Percentiles rank a stretch among this genome's conserved stretches.
Conservation (phyloP, 169 alveolate species). For the Cryptosporidium xiaoi region DNA sequence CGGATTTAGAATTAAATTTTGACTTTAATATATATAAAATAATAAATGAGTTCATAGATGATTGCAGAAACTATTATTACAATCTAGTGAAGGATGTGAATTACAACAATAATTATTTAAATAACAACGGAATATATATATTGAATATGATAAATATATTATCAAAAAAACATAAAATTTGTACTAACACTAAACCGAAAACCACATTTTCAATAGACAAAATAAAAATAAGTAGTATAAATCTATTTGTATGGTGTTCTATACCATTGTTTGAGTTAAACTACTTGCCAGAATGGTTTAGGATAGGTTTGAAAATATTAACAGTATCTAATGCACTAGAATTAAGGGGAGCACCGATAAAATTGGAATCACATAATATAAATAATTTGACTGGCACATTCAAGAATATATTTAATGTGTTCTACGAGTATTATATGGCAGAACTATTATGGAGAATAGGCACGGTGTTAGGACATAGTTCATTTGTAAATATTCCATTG, state of each 20-base stretch:
- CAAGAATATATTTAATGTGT: conserved; percentile 34
- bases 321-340: conserved; percentile 71
- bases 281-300: conserved; percentile 69
- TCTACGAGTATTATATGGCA: conserved; percentile 73
- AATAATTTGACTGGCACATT: conserved; percentile 61
- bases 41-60: conserved; percentile 40
- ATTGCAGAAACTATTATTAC: conserved; percentile 9
- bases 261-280: conserved; percentile 42
- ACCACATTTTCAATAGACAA: conserved; percentile 60
- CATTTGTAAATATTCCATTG: conserved; percentile 88
- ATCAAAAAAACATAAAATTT: conserved; percentile 11
- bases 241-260: conserved; percentile 70
- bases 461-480: conserved; percentile 88
- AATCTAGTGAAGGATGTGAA: too few species aligned
- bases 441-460: conserved; percentile 82
- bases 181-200: conserved; percentile 2
- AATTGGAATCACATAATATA: conserved; percentile 53
- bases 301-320: conserved; percentile 64
- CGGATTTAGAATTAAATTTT: conserved; percentile 63
- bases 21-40: conserved; percentile 69
- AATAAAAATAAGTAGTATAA: conserved; percentile 45
- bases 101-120: not conserved
- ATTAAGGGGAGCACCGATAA: conserved; percentile 75
- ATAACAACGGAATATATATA: conserved; percentile 8
- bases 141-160: conserved; percentile 13